Evolutionary conservation across 2,329 filamentous ascomycete genomes (phyloP), one percentile per base, ranked within the genome.

Genomic region (Exserohilum rostratum): DNA sequence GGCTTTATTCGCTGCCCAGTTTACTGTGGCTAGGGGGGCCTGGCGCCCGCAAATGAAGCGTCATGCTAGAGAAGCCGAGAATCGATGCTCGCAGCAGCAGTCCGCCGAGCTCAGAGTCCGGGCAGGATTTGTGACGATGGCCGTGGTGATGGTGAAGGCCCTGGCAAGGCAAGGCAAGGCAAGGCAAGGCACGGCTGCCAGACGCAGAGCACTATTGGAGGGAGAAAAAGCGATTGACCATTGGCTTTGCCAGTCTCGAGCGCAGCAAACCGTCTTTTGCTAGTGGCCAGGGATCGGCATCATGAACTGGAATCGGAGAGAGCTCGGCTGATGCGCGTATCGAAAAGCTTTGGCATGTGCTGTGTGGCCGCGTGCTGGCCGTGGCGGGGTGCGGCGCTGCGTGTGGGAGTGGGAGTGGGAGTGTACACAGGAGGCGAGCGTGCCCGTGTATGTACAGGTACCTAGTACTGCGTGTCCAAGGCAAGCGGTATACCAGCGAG

Each of bases 11-110:
- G 52, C 52, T 34, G 33, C 22, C 27, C 30, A 34, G 52, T 39
- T 37, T 44, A 40, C 40, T 46, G 37, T 51, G 42, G 47, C 37
- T 37, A 51, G 55, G 53, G 55, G 64, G 49, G 18, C 65, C 69
- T 57, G 56, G 70, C 37, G 33, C 31, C 44, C 37, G 57, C 62
- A 73, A 71, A 73, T 74, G 69, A 72, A 48, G 49, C 45, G 51
- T 53, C 61, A 58, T 60, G 52, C 40, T 46, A 55, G 30, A 40
- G 40, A 37, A 38, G 46, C 29, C 42, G 47, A 25, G 22, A 4
- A 25, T 4, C 22, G 22, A 25, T 25, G 22, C 22, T 25, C 22
- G 22, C 22, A n/a, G n/a, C n/a, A n/a, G n/a, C n/a, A n/a, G n/a
- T n/a, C n/a, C n/a, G n/a, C n/a, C n/a, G n/a, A n/a, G n/a, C n/a